A percentile compares a stretch with the other conserved stretches of the same genome.
Conservation (phyloP, 208 protist species). For the Leishmania turanica region DNA sequence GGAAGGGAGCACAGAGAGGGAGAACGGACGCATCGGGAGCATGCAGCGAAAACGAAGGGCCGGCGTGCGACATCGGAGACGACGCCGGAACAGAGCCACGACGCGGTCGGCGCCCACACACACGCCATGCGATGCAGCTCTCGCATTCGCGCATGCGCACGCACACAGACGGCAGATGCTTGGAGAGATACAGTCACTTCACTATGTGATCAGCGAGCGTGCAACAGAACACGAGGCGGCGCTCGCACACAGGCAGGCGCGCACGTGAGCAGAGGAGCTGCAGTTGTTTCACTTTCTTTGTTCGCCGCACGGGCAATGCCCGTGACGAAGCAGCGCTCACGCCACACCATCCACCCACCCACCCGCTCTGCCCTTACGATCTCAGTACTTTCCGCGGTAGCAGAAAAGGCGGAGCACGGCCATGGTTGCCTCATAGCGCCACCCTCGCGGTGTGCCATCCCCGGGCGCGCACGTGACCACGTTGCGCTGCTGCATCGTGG, state of each 20-base stretch:
- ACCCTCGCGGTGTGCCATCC: constrained; percentile 33
- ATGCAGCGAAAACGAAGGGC: background rate
- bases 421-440: constrained; percentile 66
- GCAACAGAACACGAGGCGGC: background rate
- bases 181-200: background rate
- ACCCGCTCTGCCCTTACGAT: too few relatives aligned
- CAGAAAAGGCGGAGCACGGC: constrained; percentile 72
- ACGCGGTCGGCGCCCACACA: background rate
- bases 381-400: constrained; percentile 35
- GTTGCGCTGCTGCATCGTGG: constrained; percentile 33
- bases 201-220: background rate
- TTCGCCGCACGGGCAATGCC: background rate
- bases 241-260: background rate
- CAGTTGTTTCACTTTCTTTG: too few relatives aligned
- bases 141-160: background rate
- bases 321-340: background rate
- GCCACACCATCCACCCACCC: background rate
- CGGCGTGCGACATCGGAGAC: background rate
- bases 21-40: background rate
- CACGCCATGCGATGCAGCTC: background rate
- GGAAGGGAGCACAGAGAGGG: background rate
- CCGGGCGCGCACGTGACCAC: constrained; percentile 6
- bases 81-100: background rate
- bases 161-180: background rate
- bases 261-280: background rate